Conservation (phyloP, 2,329 filamentous ascomycete species). For the Anisogramma anomala region DNA sequence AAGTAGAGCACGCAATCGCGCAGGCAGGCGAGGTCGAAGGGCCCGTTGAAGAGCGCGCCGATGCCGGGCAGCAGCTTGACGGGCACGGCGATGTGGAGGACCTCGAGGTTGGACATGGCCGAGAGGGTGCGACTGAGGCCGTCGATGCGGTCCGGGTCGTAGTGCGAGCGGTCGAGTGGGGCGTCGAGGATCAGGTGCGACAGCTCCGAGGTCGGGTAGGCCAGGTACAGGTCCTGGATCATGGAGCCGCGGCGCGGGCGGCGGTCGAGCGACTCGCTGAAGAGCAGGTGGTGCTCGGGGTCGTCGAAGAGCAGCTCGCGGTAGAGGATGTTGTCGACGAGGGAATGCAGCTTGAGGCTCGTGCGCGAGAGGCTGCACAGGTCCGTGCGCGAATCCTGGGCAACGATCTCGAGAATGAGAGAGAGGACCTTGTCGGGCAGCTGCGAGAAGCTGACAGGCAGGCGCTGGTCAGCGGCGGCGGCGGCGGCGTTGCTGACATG, state of each 20-base stretch:
- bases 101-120: constrained; percentile 38
- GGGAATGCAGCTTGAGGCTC: constrained; percentile 30
- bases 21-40: constrained; percentile 38
- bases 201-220: constrained; percentile 33
- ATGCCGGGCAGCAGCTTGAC: constrained; percentile 33
- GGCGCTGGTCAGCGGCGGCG: background rate
- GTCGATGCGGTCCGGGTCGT: constrained; percentile 27
- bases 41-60: constrained; percentile 37
- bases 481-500: background rate
- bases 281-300: constrained; percentile 36
- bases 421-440: constrained; percentile 31
- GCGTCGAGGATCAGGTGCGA: constrained; percentile 29
- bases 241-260: constrained; percentile 35
- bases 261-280: constrained; percentile 35
- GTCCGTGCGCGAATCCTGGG: constrained; percentile 24
- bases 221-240: constrained; percentile 33
- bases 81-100: constrained; percentile 34
- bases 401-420: constrained; percentile 28
- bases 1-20: constrained; percentile 36
- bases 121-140: constrained; percentile 35
- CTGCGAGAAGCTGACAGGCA: constrained; percentile 16
- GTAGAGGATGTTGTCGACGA: constrained; percentile 37
- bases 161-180: constrained; percentile 24
- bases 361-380: constrained; percentile 33
- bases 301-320: constrained; percentile 34